Base-by-base conservation (phyloP, 192 early-diverging fungal species). In the Backusella parvicylindrica region DNA sequence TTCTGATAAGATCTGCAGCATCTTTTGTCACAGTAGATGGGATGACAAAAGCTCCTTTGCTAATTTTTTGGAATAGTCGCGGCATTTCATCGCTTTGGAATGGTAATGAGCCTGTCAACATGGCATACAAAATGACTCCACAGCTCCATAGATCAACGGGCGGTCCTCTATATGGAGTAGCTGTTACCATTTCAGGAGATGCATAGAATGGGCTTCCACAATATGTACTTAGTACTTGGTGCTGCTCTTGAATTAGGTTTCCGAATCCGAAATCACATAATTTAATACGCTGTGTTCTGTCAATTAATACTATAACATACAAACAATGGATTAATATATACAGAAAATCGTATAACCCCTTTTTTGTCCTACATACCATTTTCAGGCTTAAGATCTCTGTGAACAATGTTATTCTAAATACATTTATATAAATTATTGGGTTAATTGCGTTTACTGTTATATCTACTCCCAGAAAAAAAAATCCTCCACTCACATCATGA, bases 161-260 rank as follows among this genome's bases (percentile, higher is more conserved):
- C 31, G 89, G 87, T 9, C 89, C 89, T 41, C 75, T 81, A 36
- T 90, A 90, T 11, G 86, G 85, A 0, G 85, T 87, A 6, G 85
- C 89, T 18, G 82, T 85, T 28, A 90, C 88, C 87, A 90, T 90
- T 73, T 90, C 89, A 15, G 89, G 89, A 0, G 89, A 83, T n/a
- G 89, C 89, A 64, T 90, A 90, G 60, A 85, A 88, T 9, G 89
- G 89, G 15, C 80, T 88, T 3, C 91, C 91, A 75, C 91, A 92
- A 72, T 88, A 92, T 9, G 91, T 92, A 38, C 84, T 87, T 38
- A 92, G 77, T 31, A 88, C 77, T 35, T 68, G 47, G n/a, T 86
- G 75, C 13, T 85, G 80, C 31, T 82, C 79, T 50, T 83, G 73
- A 68, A 84, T 82, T 30, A 80, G 79, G 64, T 88, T 90, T 9